phyloP scores from a whole-genome alignment of 2,329 filamentous ascomycete species.

The Ambrosiella cleistominuta region DNA sequence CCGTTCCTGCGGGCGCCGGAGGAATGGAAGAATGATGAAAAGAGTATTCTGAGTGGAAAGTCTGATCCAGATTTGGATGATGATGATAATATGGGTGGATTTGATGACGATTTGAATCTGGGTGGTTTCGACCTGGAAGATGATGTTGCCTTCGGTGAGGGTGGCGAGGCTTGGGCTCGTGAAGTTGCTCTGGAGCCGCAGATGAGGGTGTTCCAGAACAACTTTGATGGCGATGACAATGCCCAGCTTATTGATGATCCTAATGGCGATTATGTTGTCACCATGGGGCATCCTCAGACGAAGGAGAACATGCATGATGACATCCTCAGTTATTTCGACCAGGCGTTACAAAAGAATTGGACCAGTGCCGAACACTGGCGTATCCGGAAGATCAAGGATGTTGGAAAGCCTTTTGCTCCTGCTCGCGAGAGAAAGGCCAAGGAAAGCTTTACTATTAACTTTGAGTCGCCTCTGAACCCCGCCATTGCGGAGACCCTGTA shows the following conservation, averaged over 20 bases:
- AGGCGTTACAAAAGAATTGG: constrained; percentile 94
- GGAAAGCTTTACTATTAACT: constrained; percentile 90
- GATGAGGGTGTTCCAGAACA: constrained; percentile 58
- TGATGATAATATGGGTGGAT: constrained; percentile 64
- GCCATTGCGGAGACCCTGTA: constrained; percentile 60
- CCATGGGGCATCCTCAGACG: constrained; percentile 45
- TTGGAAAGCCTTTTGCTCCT: constrained; percentile 42
- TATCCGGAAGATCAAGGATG: constrained; percentile 78
- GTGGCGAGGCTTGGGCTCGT: constrained; percentile 86
- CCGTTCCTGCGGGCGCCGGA: constrained; percentile 82
- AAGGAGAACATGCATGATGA: constrained; percentile 64
- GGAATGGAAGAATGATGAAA: constrained; percentile 53
- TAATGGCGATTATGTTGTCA: constrained; percentile 54
- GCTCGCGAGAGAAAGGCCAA: constrained; percentile 74
- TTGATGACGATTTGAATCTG: constrained; percentile 50
- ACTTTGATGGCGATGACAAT: constrained; percentile 34
- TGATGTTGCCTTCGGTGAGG: constrained; percentile 81
- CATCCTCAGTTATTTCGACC: constrained; percentile 95
- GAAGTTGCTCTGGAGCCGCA: constrained; percentile 77
- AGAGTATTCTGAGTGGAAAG: constrained; percentile 42
- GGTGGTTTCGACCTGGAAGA: constrained; percentile 57
- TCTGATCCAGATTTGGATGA: constrained; percentile 76
- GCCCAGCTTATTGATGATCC: constrained; percentile 35
- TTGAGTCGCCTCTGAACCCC: constrained; percentile 55
- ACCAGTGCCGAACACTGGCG: constrained; percentile 97